These are phyloP conservation scores for Aspergillus sparsus DNA, from an alignment of 495 filamentous ascomycete species.

Conservation along the genomic window DNA sequence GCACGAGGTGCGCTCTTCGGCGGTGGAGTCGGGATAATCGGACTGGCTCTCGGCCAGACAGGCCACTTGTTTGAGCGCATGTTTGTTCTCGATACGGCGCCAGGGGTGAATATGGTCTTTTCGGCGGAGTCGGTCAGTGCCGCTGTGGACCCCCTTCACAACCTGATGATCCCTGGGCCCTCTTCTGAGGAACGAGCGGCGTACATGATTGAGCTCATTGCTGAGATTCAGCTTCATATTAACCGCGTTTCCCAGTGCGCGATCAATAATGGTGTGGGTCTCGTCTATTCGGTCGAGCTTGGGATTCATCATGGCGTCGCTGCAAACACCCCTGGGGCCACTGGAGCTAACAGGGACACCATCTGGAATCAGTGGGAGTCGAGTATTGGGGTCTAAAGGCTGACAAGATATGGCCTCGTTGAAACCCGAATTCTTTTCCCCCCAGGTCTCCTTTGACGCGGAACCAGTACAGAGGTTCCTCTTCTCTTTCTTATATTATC, in stretches of 20 bases:
- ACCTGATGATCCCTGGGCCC: conserved; percentile 2
- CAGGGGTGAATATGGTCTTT: conserved; percentile 5
- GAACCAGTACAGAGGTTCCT: too few relatives aligned
- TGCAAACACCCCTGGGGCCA: too few relatives aligned
- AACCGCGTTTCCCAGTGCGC: background rate
- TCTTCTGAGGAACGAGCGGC: conserved; percentile 1
- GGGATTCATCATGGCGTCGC: conserved; percentile 7
- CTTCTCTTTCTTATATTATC: too few relatives aligned
- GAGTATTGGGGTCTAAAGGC: too few relatives aligned
- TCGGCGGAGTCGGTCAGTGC: background rate
- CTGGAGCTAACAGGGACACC: too few relatives aligned
- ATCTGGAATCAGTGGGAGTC: too few relatives aligned
- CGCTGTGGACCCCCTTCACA: background rate
- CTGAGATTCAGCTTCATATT: conserved; percentile 5
- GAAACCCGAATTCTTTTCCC: too few relatives aligned
- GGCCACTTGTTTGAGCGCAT: background rate
- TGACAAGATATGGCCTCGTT: too few relatives aligned
- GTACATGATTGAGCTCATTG: conserved; percentile 1
- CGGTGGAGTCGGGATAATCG: background rate
- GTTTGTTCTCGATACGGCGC: conserved; percentile 4
- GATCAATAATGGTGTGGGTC: conserved; percentile 1
- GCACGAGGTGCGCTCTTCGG: conserved; percentile 4
- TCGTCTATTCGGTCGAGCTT: background rate
- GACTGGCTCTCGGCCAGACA: background rate
- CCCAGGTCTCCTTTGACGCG: too few relatives aligned